Conservation (phyloP, 2,329 filamentous ascomycete species). For the Botryotinia narcissicola region DNA sequence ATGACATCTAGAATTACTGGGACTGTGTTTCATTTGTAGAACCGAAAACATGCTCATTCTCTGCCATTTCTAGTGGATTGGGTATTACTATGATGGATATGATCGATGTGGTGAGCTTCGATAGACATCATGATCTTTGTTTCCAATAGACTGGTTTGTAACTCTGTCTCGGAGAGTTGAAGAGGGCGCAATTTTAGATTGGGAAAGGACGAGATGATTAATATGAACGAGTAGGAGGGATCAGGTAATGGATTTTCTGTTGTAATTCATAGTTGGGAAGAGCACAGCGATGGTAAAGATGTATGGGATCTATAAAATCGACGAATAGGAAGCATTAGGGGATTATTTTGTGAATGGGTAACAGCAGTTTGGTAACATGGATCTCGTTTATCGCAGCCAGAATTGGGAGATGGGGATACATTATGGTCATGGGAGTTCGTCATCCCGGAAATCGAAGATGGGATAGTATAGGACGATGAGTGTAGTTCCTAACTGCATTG, state of each 20-base stretch:
- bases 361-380: not conserved
- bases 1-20: slow-evolving; percentile 11
- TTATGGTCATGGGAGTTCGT: slow-evolving; percentile 16
- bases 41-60: slow-evolving; percentile 5
- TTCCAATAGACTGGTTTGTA: slow-evolving; percentile 2
- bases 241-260: not conserved
- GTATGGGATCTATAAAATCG: not conserved
- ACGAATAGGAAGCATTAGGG: not conserved
- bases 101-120: not conserved
- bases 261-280: not conserved
- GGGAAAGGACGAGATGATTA: not conserved
- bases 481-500: not conserved
- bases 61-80: not conserved
- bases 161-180: not conserved
- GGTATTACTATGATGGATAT: not conserved
- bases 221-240: not conserved
- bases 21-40: not conserved
- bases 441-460: not conserved
- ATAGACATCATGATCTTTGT: not conserved
- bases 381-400: not conserved
- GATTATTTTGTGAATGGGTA: not conserved
- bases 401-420: not conserved
- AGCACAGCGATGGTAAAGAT: not conserved
- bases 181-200: not conserved
- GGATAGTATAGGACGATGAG: not conserved